phyloP scores from a whole-genome alignment of 345 rosid genomes.

The Streptanthus diversifolius region DNA sequence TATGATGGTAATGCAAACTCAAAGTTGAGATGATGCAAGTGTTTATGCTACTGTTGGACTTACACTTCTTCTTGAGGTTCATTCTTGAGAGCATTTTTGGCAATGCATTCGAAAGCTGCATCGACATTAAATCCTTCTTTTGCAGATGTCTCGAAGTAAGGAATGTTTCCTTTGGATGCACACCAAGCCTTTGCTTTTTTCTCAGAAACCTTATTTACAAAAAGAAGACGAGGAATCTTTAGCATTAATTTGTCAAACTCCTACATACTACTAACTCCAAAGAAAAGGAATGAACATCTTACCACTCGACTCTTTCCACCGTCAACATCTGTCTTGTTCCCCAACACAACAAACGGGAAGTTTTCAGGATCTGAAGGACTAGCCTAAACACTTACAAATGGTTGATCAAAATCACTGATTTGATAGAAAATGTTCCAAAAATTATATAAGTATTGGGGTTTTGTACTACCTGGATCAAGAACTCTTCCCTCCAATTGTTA shows the following conservation, averaged over 20 bases:
- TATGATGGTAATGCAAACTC: background rate
- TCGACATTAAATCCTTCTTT: constrained; percentile 57
- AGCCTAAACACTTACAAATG: constrained; percentile 48
- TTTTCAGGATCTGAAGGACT: constrained; percentile 81
- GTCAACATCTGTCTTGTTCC: constrained; percentile 76
- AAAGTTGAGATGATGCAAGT: background rate
- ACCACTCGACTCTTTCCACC: constrained; percentile 82
- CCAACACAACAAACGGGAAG: constrained; percentile 74
- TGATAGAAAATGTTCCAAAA: background rate
- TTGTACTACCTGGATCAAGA: constrained; percentile 58
- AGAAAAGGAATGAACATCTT: constrained; percentile 21
- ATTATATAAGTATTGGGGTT: background rate
- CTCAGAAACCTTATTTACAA: constrained; percentile 56
- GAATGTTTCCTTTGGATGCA: constrained; percentile 82
- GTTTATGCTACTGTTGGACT: constrained; percentile 25
- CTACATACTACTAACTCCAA: background rate
- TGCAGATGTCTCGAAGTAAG: constrained; percentile 84
- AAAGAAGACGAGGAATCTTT: too few relatives aligned
- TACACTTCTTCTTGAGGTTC: constrained; percentile 84
- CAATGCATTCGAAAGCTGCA: constrained; percentile 42
- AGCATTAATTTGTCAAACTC: background rate
- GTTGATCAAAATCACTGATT: background rate
- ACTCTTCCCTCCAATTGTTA: constrained; percentile 82
- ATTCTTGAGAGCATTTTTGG: constrained; percentile 75
- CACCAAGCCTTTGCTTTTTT: constrained; percentile 89